Evolutionary conservation across 371 early-diverging fungal species (phyloP).

Genomic region (Batkoa obscura): DNA sequence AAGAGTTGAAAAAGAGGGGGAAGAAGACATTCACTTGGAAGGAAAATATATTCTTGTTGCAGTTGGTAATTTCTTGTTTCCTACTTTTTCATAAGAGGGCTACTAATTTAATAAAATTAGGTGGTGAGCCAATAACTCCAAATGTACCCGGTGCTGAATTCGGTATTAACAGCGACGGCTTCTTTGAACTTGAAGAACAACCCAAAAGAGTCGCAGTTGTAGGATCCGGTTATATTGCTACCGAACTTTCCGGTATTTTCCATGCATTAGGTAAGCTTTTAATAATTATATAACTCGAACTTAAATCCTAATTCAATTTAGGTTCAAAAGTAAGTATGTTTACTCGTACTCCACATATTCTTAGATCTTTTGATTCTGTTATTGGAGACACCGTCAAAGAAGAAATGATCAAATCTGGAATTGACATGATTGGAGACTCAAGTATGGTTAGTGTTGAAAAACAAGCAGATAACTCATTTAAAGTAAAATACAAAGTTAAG

Average conservation of each 20-base stretch:
- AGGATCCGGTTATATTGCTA: slow-evolving; percentile 73
- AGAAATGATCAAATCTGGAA: slow-evolving; percentile 49
- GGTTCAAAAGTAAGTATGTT: slow-evolving; percentile 81
- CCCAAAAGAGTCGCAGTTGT: slow-evolving; percentile 84
- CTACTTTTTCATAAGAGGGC: background rate
- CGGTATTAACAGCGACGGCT: slow-evolving; percentile 85
- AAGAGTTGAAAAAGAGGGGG: slow-evolving; percentile 33
- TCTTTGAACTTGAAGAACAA: slow-evolving; percentile 79
- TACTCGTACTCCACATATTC: slow-evolving; percentile 64
- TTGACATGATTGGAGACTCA: slow-evolving; percentile 50
- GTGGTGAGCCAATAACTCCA: slow-evolving; percentile 54
- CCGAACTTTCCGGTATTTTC: slow-evolving; percentile 94
- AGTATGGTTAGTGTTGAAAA: slow-evolving; percentile 21
- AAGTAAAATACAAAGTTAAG: slow-evolving; percentile 21
- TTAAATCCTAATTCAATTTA: no score
- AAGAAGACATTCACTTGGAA: slow-evolving; percentile 28
- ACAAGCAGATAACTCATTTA: slow-evolving; percentile 12
- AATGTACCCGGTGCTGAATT: slow-evolving; percentile 65
- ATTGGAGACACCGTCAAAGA: slow-evolving; percentile 65
- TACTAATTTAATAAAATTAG: slow-evolving; percentile 10
- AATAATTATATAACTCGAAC: no score
- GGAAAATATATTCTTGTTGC: slow-evolving; percentile 81
- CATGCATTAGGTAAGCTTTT: slow-evolving; percentile 31
- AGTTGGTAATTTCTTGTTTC: slow-evolving; percentile 25
- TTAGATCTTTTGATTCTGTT: slow-evolving; percentile 79